A percentile compares a stretch with the other conserved stretches of the same genome.
These are phyloP conservation scores for Omphalea diandra DNA, from an alignment of 441 rosid species.

Conservation along the genomic window DNA sequence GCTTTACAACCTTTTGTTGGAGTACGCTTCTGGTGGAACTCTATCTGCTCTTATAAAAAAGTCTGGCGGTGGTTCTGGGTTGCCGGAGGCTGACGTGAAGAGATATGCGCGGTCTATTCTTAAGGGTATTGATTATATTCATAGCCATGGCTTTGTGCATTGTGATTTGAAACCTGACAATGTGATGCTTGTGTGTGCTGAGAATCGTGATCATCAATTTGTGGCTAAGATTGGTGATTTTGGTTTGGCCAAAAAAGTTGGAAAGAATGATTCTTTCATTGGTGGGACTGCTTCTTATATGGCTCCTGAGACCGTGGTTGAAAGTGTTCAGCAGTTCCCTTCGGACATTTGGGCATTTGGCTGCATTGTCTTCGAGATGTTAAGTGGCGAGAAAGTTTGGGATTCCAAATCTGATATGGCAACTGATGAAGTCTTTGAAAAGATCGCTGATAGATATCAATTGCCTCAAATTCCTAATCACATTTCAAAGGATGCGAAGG, in stretches of 20 bases:
- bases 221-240: slow-evolving; percentile 32
- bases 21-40: slow-evolving; percentile 16
- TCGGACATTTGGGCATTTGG: slow-evolving; percentile 39
- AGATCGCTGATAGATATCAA: slow-evolving; percentile 16
- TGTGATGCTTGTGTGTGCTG: slow-evolving; percentile 21
- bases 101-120: slow-evolving; percentile 14
- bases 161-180: slow-evolving; percentile 29
- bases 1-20: background rate
- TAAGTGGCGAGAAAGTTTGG: slow-evolving; percentile 29
- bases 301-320: slow-evolving; percentile 27
- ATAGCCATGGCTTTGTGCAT: background rate
- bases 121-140: slow-evolving; percentile 7
- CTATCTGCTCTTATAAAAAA: slow-evolving; percentile 14
- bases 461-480: slow-evolving; percentile 29
- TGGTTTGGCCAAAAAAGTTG: slow-evolving; percentile 28
- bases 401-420: background rate
- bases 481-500: slow-evolving; percentile 30
- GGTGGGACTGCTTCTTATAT: slow-evolving; percentile 30
- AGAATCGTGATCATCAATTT: background rate
- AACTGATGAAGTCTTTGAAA: slow-evolving; percentile 10
- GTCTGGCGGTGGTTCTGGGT: slow-evolving; percentile 11
- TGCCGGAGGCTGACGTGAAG: slow-evolving; percentile 28
- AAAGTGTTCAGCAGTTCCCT: slow-evolving; percentile 27
- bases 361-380: slow-evolving; percentile 32
- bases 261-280: slow-evolving; percentile 16